These are phyloP conservation scores for Loxodes magnus DNA, from an alignment of 73 alveolate species.

Conservation along the genomic window DNA sequence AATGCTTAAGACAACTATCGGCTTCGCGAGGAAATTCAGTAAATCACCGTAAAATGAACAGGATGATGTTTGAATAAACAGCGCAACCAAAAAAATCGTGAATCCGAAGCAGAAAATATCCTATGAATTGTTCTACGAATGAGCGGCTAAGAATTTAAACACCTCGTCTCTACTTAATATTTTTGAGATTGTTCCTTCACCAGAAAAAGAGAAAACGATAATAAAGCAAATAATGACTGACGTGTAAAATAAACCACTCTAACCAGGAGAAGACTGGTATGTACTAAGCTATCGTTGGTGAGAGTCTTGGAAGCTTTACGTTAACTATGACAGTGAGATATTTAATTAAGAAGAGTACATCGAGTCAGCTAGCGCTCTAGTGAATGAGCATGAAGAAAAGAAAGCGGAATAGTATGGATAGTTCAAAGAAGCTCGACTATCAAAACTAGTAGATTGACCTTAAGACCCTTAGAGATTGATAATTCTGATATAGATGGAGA, in stretches of 20 bases:
- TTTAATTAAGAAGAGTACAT: too few species aligned
- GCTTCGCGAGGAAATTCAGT: neutral
- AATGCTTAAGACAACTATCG: neutral
- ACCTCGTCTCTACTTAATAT: neutral
- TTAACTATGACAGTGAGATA: constrained; percentile 14
- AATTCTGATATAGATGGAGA: constrained; percentile 36
- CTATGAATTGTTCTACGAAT: neutral
- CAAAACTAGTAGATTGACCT: too few species aligned
- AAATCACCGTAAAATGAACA: too few species aligned
- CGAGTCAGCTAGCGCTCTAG: too few species aligned
- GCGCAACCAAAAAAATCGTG: too few species aligned
- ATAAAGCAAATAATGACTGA: constrained; percentile 1
- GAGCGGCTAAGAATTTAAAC: constrained; percentile 1
- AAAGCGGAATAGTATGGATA: too few species aligned
- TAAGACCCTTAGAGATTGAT: constrained; percentile 11
- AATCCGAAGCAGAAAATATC: too few species aligned
- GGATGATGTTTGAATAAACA: too few species aligned
- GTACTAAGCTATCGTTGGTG: constrained; percentile 33
- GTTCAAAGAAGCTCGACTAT: too few species aligned
- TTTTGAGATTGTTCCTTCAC: constrained; percentile 7
- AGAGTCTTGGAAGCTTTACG: constrained; percentile 30
- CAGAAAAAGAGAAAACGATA: neutral
- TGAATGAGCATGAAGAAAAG: too few species aligned
- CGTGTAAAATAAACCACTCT: too few species aligned
- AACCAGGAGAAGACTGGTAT: constrained; percentile 12